Percentiles rank a stretch among this genome's conserved stretches.
Evolutionary conservation across 306 rosid genomes (phyloP).

Genomic region (Pterocarpus santalinus): DNA sequence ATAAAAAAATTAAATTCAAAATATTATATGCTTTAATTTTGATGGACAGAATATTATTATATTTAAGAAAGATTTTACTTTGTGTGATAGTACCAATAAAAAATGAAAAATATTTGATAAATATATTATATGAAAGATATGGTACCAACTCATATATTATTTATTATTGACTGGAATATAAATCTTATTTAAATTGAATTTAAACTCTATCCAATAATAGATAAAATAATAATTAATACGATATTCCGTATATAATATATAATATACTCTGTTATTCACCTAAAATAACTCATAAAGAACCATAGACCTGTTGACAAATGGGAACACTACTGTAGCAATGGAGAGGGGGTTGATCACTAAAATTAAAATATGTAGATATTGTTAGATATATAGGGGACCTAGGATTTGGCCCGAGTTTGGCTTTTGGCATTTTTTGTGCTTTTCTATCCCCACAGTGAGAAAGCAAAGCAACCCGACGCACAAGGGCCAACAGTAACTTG

Average conservation of each 20-base stretch:
- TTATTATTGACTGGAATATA: too few relatives aligned
- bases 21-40: neutral
- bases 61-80: neutral
- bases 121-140: too few relatives aligned
- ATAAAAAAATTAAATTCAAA: neutral
- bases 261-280: too few relatives aligned
- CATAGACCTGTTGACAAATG: conserved; percentile 9
- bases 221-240: too few relatives aligned
- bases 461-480: conserved; percentile 15
- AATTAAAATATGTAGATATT: neutral
- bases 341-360: neutral
- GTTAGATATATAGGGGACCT: neutral
- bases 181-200: too few relatives aligned
- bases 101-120: too few relatives aligned
- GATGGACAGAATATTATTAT: neutral
- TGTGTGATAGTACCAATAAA: neutral
- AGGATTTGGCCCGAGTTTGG: conserved; percentile 32
- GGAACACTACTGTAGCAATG: neutral
- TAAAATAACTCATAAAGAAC: neutral
- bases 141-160: too few relatives aligned
- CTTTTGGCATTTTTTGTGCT: conserved; percentile 47
- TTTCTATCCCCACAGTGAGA: conserved; percentile 50
- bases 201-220: too few relatives aligned
- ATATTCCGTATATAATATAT: too few relatives aligned
- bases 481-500: conserved; percentile 51